Conservation (phyloP, 345 rosid genomes). For the Brassica rapa region DNA sequence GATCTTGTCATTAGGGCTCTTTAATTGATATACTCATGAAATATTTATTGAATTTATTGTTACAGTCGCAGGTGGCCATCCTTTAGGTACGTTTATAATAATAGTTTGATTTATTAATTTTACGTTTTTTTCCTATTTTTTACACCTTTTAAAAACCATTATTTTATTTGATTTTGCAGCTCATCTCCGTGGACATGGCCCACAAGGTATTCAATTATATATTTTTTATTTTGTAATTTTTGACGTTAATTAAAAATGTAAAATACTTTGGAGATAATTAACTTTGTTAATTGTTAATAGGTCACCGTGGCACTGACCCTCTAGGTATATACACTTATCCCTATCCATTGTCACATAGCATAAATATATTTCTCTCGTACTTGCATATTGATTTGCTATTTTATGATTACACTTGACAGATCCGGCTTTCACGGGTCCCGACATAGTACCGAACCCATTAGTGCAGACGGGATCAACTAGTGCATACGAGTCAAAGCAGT, state of each 20-base stretch:
- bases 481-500: too few relatives aligned
- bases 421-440: too few relatives aligned
- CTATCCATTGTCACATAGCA: not conserved
- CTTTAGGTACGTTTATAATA: not conserved
- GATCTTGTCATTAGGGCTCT: too few relatives aligned
- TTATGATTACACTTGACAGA: constrained; percentile 6
- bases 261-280: too few relatives aligned
- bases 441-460: too few relatives aligned
- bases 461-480: too few relatives aligned
- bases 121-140: not conserved
- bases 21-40: not conserved
- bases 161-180: not conserved
- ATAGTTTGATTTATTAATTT: not conserved
- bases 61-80: constrained; percentile 17
- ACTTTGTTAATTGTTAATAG: not conserved
- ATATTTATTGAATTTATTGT: not conserved
- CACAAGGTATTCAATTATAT: not conserved
- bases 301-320: constrained; percentile 15
- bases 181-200: constrained; percentile 8
- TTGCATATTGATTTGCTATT: not conserved
- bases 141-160: not conserved
- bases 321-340: not conserved
- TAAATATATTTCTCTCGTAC: too few relatives aligned
- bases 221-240: not conserved
- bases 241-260: not conserved